Evolutionary conservation across 116 monocot genomes (phyloP), one percentile per base, ranked within the genome.

Genomic region (Zostera marina): DNA sequence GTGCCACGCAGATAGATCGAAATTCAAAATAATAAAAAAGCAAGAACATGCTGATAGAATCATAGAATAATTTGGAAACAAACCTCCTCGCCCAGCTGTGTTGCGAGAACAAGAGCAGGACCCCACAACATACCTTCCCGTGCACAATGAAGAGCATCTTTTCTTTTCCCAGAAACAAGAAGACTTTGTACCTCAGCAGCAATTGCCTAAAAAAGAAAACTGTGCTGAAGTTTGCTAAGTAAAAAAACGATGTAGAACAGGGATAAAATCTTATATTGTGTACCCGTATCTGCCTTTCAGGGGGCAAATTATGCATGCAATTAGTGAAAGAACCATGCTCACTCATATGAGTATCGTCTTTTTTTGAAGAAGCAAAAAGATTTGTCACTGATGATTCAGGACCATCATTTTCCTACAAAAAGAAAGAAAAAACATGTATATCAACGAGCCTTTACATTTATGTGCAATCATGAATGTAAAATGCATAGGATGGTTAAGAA

Each of bases 81-180:
- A 61, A 93, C 93, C 81, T 93, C 70, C 23, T 84, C 79, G 51
- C 94, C 94, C 56, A 94, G 79, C 58, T 85, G 94, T 41, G 82
- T 74, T 5, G 94, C 81, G 64, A 94, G 88, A 63, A 88, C 77
- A 73, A 94, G 74, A 59, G 94, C 88, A 63, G 81, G 84, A 11
- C 94, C 94, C 94, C 94, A 94, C 60, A 94, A 66, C 61, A 79
- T 75, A 64, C 94, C 94, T 32, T 81, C 88, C 73, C 88, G 88
- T 53, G 94, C 94, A 71, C 63, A 62, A 57, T 84, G 75, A 32
- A 32, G 32, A 32, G 32, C 32, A 3, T 32, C 32, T 32, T 1
- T 32, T 32, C 32, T 32, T 32, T 63, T 94, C 54, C 88, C 94
- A 64, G 84, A 81, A 63, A 88, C 77, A 52, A 94, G 79, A 67